Evolutionary conservation across 1,284 basidiomycete genomes (phyloP).

Genomic region (Takashimella koratensis): DNA sequence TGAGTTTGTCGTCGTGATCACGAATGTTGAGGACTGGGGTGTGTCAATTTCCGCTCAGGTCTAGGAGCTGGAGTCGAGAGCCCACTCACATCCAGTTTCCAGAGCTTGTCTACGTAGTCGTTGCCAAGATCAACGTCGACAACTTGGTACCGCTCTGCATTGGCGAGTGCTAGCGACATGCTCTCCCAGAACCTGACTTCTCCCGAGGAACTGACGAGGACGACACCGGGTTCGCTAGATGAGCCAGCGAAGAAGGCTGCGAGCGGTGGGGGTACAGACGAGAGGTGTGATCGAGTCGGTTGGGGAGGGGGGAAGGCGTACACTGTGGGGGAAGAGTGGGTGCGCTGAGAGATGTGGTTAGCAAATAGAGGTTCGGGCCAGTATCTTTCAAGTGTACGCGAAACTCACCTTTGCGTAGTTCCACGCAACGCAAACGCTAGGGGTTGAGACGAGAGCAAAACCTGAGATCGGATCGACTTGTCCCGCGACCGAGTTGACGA

Average conservation of each 20-base stretch:
- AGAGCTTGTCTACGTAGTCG: slow-evolving; percentile 43
- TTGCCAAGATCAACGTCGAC: slow-evolving; percentile 35
- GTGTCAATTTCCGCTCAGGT: not conserved
- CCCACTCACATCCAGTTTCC: slow-evolving; percentile 34
- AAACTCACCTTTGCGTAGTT: slow-evolving; percentile 46
- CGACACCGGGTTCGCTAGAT: slow-evolving; percentile 48
- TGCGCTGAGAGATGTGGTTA: slow-evolving; percentile 19
- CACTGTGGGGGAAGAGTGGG: slow-evolving; percentile 37
- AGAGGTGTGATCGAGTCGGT: slow-evolving; percentile 25
- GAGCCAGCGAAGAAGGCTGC: slow-evolving; percentile 31
- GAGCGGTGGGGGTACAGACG: slow-evolving; percentile 31
- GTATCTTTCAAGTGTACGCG: not conserved
- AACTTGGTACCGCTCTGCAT: slow-evolving; percentile 31
- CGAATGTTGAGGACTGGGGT: slow-evolving; percentile 31
- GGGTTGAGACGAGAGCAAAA: slow-evolving; percentile 46
- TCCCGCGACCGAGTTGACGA: slow-evolving; percentile 39
- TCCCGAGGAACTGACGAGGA: slow-evolving; percentile 45
- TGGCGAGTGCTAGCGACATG: slow-evolving; percentile 46
- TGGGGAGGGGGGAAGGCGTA: slow-evolving; percentile 42
- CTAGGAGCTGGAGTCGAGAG: not conserved
- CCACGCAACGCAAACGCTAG: slow-evolving; percentile 46
- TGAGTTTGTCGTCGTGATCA: slow-evolving; percentile 44
- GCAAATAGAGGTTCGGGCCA: not conserved
- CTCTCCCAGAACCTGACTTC: slow-evolving; percentile 50
- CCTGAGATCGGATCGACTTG: slow-evolving; percentile 44